Conservation (phyloP, 495 filamentous ascomycete genomes). For the Aspergillus asperescens region DNA sequence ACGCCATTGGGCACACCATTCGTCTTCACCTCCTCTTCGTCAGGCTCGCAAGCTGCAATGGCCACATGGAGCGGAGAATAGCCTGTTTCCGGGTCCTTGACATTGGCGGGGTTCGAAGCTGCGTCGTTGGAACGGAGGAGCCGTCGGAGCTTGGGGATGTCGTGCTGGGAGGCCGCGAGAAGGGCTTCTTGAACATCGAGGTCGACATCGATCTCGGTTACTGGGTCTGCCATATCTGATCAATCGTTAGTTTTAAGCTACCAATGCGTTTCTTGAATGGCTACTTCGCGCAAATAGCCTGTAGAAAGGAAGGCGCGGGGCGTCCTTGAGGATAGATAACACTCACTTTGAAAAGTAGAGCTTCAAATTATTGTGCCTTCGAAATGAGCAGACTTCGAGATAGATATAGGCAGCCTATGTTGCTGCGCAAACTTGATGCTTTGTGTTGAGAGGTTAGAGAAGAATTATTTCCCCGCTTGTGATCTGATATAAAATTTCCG, state of each 20-base stretch:
- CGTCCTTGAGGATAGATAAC: not conserved
- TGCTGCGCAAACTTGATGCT: not conserved
- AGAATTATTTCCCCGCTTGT: conserved; percentile 13
- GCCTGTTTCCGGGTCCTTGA: conserved; percentile 78
- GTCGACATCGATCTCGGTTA: conserved; percentile 38
- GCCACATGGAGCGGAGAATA: conserved; percentile 86
- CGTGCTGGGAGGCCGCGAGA: conserved; percentile 77
- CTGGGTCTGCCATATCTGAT: conserved; percentile 26
- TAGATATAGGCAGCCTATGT: not conserved
- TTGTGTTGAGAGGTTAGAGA: not conserved
- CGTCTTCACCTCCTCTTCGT: conserved; percentile 28
- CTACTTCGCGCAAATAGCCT: not conserved
- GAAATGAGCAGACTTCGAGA: not conserved
- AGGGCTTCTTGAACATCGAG: conserved; percentile 55
- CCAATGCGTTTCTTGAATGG: not conserved
- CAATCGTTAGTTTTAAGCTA: not conserved
- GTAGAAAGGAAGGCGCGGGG: not conserved
- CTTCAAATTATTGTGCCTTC: not conserved
- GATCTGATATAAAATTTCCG: conserved; percentile 24
- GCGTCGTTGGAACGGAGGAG: conserved; percentile 57
- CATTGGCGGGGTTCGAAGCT: conserved; percentile 56
- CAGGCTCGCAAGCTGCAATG: conserved; percentile 71
- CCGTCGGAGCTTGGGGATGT: conserved; percentile 64
- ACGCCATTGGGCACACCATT: conserved; percentile 26
- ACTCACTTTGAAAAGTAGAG: not conserved